Conservation (phyloP, 306 rosid species). For the Potentilla sterilis region DNA sequence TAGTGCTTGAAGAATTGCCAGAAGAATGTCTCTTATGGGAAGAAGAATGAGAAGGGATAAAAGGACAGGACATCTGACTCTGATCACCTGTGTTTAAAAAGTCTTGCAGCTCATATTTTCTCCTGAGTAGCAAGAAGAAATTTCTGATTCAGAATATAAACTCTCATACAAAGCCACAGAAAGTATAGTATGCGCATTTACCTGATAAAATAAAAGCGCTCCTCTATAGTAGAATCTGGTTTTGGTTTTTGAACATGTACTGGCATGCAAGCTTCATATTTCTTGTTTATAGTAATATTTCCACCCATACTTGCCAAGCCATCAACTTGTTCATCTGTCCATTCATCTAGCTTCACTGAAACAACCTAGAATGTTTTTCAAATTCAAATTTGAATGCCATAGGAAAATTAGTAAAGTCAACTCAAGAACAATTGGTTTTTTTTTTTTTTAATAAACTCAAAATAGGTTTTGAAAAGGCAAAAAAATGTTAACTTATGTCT, state of each 20-base stretch:
- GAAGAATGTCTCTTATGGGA: conserved; percentile 34
- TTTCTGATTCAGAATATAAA: conserved; percentile 19
- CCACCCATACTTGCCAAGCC: conserved; percentile 66
- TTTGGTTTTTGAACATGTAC: conserved; percentile 49
- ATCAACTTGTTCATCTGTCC: conserved; percentile 81
- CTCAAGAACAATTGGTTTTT: too few relatives aligned
- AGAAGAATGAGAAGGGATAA: conserved; percentile 25
- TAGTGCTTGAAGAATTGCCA: conserved; percentile 28
- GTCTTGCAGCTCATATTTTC: conserved; percentile 68
- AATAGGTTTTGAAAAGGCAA: background rate
- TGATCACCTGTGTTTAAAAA: conserved; percentile 38
- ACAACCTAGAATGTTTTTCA: conserved; percentile 55
- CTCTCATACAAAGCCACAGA: conserved; percentile 3
- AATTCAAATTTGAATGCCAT: conserved; percentile 19
- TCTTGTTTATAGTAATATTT: conserved; percentile 56
- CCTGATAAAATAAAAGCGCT: conserved; percentile 78
- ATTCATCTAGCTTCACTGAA: conserved; percentile 84
- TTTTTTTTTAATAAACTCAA: background rate
- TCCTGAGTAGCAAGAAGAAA: conserved; percentile 51
- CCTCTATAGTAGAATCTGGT: conserved; percentile 71
- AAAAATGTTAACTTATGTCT: background rate
- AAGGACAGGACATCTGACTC: conserved; percentile 30
- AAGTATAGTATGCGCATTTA: conserved; percentile 25
- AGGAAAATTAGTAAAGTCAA: background rate
- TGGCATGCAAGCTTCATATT: conserved; percentile 75